Conservation (phyloP, 306 rosid genomes). For the Ormosia semicastrata region DNA sequence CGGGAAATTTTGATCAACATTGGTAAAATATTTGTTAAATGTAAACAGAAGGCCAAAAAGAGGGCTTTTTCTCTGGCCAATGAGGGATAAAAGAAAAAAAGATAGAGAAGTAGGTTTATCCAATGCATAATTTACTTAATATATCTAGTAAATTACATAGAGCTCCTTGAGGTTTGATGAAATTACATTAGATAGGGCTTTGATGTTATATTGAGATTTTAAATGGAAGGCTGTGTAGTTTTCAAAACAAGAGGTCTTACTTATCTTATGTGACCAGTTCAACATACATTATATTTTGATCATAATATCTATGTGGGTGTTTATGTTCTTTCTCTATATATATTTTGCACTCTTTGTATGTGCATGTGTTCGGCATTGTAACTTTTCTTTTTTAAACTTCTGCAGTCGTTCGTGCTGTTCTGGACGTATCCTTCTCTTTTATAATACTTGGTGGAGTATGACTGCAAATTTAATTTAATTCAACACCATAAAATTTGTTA, state of each 20-base stretch:
- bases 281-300: slow-evolving; percentile 7
- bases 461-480: slow-evolving; percentile 4
- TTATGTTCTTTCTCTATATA: background rate
- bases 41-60: background rate
- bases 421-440: slow-evolving; percentile 90
- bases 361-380: background rate
- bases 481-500: slow-evolving; percentile 6
- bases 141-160: background rate
- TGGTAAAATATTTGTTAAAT: background rate
- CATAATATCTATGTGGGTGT: background rate
- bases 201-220: background rate
- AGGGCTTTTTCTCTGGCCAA: background rate
- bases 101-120: background rate
- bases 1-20: background rate
- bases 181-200: background rate
- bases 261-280: background rate
- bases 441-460: slow-evolving; percentile 17
- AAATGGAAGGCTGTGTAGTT: background rate
- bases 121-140: background rate
- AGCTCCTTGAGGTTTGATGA: background rate
- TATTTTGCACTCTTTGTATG: background rate
- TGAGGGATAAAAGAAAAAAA: background rate
- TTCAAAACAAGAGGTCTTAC: background rate
- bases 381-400: slow-evolving; percentile 23
- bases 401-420: slow-evolving; percentile 98